phyloP scores from a whole-genome alignment of 495 filamentous ascomycete genomes.

The Margaritispora aquatica region DNA sequence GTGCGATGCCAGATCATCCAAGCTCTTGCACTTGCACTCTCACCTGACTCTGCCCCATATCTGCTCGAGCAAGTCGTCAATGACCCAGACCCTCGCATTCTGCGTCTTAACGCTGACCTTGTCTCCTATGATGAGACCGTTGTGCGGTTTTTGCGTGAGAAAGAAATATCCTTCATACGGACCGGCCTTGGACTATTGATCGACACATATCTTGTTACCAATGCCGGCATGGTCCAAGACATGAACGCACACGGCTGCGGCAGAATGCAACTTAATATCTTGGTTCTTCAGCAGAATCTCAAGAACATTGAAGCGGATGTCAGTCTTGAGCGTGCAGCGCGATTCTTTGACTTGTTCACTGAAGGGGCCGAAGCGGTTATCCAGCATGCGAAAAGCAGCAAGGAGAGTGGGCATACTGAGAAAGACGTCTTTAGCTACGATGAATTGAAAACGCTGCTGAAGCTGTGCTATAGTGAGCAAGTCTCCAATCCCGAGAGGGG shows the following conservation, averaged over 20 bases:
- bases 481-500: conserved; percentile 66
- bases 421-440: conserved; percentile 64
- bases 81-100: conserved; percentile 71
- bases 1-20: conserved; percentile 77
- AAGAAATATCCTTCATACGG: conserved; percentile 63
- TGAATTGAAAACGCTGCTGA: conserved; percentile 75
- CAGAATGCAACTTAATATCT: conserved; percentile 81
- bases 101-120: conserved; percentile 73
- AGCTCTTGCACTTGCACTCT: conserved; percentile 48
- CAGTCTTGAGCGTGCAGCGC: conserved; percentile 59
- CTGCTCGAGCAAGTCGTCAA: conserved; percentile 66
- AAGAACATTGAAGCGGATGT: conserved; percentile 81
- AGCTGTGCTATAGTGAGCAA: conserved; percentile 81
- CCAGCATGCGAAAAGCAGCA: conserved; percentile 53
- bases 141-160: conserved; percentile 58
- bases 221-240: conserved; percentile 53
- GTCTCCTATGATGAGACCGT: conserved; percentile 79
- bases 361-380: conserved; percentile 67
- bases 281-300: conserved; percentile 91
- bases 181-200: conserved; percentile 66
- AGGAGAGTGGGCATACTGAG: conserved; percentile 28
- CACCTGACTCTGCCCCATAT: conserved; percentile 59
- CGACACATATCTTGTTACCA: conserved; percentile 62
- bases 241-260: conserved; percentile 73
- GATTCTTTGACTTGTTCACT: conserved; percentile 76